Base-by-base conservation (phyloP, 1,284 basidiomycete species). In the Microstroma glucosiphilum region DNA sequence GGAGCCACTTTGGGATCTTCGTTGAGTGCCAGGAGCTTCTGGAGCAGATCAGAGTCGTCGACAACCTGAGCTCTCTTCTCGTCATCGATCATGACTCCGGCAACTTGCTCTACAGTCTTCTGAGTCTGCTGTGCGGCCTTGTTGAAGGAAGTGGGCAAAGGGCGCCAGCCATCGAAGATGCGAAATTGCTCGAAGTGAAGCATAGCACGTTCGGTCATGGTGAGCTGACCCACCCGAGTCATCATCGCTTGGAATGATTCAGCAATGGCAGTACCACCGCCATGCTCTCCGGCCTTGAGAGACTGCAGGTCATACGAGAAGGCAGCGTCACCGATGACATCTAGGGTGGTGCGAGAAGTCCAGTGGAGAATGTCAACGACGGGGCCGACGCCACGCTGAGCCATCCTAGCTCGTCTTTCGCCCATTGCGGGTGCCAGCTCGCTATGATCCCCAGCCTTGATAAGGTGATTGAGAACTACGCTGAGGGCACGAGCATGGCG, bases 281-380 rank as follows among this genome's bases (percentile, higher is more conserved):
- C 59, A 30, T 60, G 15, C 21, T 62, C 56, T 19, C 58, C 61
- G 30, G 54, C 51, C 26, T 59, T 40, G 54, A 65, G 42, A 15
- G 60, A 48, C 43, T 65, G 42, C 25, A 67, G 57, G 49, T 58
- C 46, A 40, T 63, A 61, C 21, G 57, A 25, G 53, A 67, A 67
- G 9, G 57, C 63, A 21, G 55, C 56, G 21, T 67, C 65, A 43
- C 65, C 65, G 43, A 67, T 67, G 63, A 67, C 57, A 59, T 65
- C 63, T 21, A 65, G 49, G 12, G 62, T 64, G 43, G 46, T 51
- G 13, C 65, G 56, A 15, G 53, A 57, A 12, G 26, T n/a, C 65
- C 65, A 67, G 58, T 53, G 53, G 17, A 64, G 51, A 17, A 59
- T 57, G 53, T 67, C 63, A 30, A 65, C 48, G n/a, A 66, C 60